A percentile compares a stretch with the other conserved stretches of the same genome.
These are phyloP conservation scores for Paecilomyces dactylethromorphus DNA, from an alignment of 2,329 filamentous ascomycete species.

Conservation along the genomic window DNA sequence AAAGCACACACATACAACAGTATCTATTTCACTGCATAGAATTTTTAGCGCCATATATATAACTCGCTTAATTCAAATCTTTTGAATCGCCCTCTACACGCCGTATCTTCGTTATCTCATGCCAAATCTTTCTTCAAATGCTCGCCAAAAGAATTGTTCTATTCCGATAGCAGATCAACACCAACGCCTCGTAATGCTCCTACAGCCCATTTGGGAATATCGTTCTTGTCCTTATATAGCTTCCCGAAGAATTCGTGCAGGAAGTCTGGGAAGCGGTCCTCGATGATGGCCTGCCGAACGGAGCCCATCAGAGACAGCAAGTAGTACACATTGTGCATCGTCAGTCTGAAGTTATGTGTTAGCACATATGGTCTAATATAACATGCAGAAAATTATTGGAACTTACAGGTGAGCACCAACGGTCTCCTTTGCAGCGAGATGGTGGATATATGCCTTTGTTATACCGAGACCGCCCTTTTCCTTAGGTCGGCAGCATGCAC, in stretches of 20 bases:
- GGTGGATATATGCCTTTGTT: slow-evolving; percentile 83
- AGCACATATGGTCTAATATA: slow-evolving; percentile 3
- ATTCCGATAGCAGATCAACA: slow-evolving; percentile 57
- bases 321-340: slow-evolving; percentile 94
- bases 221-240: slow-evolving; percentile 59
- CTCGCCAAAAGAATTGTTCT: neutral
- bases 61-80: neutral
- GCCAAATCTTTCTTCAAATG: neutral
- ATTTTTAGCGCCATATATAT: neutral
- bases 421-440: slow-evolving; percentile 90
- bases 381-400: neutral
- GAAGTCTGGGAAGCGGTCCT: slow-evolving; percentile 73
- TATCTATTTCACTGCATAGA: neutral
- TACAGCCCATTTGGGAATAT: slow-evolving; percentile 79
- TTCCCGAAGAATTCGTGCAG: slow-evolving; percentile 70
- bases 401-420: slow-evolving; percentile 67
- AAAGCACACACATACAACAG: neutral
- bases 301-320: slow-evolving; percentile 76
- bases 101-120: neutral
- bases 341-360: slow-evolving; percentile 51
- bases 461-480: slow-evolving; percentile 69
- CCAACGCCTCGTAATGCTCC: slow-evolving; percentile 71
- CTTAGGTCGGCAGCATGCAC: slow-evolving; percentile 64
- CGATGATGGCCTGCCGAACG: slow-evolving; percentile 69
- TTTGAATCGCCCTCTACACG: neutral